Base-by-base conservation (phyloP, 208 protist genomes). In the Trypanosoma cruzi region DNA sequence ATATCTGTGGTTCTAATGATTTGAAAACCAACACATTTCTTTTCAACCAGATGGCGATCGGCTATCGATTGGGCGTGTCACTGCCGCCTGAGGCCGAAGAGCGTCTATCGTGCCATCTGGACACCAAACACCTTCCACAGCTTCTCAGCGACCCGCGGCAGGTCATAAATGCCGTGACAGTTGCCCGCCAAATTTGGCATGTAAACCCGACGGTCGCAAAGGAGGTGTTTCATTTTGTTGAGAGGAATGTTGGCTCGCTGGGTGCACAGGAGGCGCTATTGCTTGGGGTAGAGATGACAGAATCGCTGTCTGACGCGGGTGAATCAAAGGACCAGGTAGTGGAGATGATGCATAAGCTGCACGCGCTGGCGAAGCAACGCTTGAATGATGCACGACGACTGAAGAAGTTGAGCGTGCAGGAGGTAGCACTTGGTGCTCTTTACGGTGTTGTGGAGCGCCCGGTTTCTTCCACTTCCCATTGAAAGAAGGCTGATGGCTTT, bases 11-110 rank as follows among this genome's bases (percentile, higher is more conserved):
- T 22, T 64, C 56, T 0, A 44, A 73, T 8, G 62, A 48, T 11
- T 65, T 92, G 53, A 75, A 73, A 7, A 54, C 58, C 20, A 92
- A 92, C 62, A 89, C 77, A 4, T 92, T 92, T 64, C 63, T 92
- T 13, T 82, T 84, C 66, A 64, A 69, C 14, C 84, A 90, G 57
- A 32, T 90, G 62, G 78, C 75, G 29, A 65, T 74, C 18, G 79
- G 77, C 13, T 48, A 79, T 20, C 71, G 67, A 24, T 69, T 84
- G 22, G 58, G 68, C 14, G 74, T 61, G 56, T 26, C 49, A 8
- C 20, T 72, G 18, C 57, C 67, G n/a, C 10, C 31, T 22, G 52
- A 24, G 34, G 53, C 7, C 11, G 34, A 56, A 31, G 37, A 32
- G 20, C 70, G 66, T 10, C 70, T 91, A 3, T 56, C 82, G 32